Percentiles rank a stretch among this genome's conserved stretches.
phyloP scores from a whole-genome alignment of 805 yeast genomes.

The Candida suzukii region DNA sequence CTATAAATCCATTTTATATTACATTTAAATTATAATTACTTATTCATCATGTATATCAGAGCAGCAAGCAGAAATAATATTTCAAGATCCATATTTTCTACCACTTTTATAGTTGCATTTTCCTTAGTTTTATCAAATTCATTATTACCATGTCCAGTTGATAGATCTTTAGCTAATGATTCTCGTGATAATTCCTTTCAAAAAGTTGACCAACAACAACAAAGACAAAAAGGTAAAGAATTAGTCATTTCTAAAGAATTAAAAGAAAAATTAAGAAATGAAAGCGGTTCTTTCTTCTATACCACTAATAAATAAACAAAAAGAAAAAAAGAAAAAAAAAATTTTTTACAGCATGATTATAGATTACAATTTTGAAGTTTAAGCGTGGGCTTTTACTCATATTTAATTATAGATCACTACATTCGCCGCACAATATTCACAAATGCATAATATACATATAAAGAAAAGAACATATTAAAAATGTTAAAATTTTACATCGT shows the following conservation, averaged over 20 bases:
- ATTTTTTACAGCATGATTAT: too few species aligned
- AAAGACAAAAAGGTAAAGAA: not conserved
- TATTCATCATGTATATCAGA: slow-evolving; percentile 40
- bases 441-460: too few species aligned
- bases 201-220: too few species aligned
- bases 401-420: too few species aligned
- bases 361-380: too few species aligned
- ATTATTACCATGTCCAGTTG: slow-evolving; percentile 37
- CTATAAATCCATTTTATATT: not conserved
- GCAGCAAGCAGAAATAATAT: slow-evolving; percentile 50
- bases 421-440: too few species aligned
- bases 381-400: too few species aligned
- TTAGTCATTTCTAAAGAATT: not conserved
- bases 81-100: slow-evolving; percentile 60
- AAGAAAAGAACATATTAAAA: too few species aligned
- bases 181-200: slow-evolving; percentile 8
- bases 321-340: too few species aligned
- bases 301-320: too few species aligned
- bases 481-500: too few species aligned
- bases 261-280: not conserved
- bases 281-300: not conserved
- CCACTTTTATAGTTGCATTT: slow-evolving; percentile 70
- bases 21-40: not conserved
- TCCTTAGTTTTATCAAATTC: slow-evolving; percentile 32
- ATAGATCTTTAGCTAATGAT: slow-evolving; percentile 30